Evolutionary conservation across 2,329 filamentous ascomycete genomes (phyloP).

Genomic region (Arthrinium phaeospermum): DNA sequence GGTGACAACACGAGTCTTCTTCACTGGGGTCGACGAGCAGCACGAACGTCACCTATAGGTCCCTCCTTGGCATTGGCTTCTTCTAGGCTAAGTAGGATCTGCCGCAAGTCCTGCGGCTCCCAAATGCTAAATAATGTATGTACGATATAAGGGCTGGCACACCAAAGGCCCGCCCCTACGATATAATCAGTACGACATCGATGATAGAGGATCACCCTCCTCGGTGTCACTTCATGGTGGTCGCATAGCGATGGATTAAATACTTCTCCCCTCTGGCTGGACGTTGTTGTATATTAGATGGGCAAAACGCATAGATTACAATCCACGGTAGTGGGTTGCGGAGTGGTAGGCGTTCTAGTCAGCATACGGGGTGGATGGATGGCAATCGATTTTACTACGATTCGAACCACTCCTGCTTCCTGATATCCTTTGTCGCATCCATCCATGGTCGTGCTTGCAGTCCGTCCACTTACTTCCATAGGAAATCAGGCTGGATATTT

Average conservation of each 20-base stretch:
- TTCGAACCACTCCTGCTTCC: not conserved
- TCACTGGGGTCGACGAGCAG: slow-evolving; percentile 19
- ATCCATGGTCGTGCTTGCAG: not conserved
- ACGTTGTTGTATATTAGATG: slow-evolving; percentile 56
- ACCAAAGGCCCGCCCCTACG: not conserved
- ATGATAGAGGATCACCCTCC: slow-evolving; percentile 3
- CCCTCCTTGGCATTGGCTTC: not conserved
- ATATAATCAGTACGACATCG: slow-evolving; percentile 17
- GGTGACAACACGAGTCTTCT: slow-evolving; percentile 34
- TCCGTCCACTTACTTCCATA: not conserved
- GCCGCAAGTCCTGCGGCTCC: not conserved
- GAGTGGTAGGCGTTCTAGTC: slow-evolving; percentile 40
- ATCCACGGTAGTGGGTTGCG: slow-evolving; percentile 34
- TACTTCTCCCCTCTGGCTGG: slow-evolving; percentile 58
- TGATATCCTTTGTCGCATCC: too few relatives aligned
- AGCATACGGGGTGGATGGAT: slow-evolving; percentile 27
- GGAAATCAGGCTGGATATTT: not conserved
- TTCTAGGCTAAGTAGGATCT: not conserved
- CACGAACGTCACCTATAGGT: slow-evolving; percentile 19
- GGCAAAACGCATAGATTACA: slow-evolving; percentile 54
- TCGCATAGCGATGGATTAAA: slow-evolving; percentile 50
- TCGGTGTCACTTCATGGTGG: slow-evolving; percentile 28
- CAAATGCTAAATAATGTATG: slow-evolving; percentile 25
- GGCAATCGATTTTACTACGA: slow-evolving; percentile 30
- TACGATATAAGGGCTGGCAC: slow-evolving; percentile 35